Base-by-base conservation (phyloP, 2,329 filamentous ascomycete species). In the Thielaviopsis musarum region DNA sequence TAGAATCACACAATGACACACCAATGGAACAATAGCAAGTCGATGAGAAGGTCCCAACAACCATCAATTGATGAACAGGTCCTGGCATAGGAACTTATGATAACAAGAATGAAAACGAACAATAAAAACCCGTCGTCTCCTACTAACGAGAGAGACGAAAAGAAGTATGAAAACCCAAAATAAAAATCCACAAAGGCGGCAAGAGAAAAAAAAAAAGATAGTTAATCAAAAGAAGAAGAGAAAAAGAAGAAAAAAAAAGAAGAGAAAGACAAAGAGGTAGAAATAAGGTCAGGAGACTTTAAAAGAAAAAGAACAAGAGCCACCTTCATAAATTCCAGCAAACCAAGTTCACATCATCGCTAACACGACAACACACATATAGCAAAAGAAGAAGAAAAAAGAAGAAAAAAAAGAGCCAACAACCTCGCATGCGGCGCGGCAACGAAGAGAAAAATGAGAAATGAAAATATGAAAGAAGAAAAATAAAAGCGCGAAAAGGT, bases 391-490 rank as follows among this genome's bases (percentile, higher is more conserved):
- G 19, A 54, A 15, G 9, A 13, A 24, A 28, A 26, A 52, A 34
- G 17, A 17, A 30, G 52, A 24, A 49, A 54, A 28, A 55, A 22
- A 52, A 56, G 30, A 34, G 30, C 30, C 30, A 34, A 34, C 30
- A 34, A 34, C 10, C 30, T 34, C 30, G 30, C 30, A 34, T 34
- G 30, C 30, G 38, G 53, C 24, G 28, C 51, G 52, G 34, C 51
- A 49, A 56, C 45, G 52, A 52, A 51, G 7, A 45, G 24, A 21
- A 56, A 55, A 51, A 26, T 54, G 57, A 59, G 9, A n/a, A 52
- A 57, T 53, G 54, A 57, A 34, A 54, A 51, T 48, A 51, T 41
- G 21, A 45, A 45, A 53, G 55, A 54, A 62, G 52, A 21, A 22
- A 56, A 28, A 57, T 26, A 28, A 34, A 48, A 45, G 56, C 57